Evolutionary conservation across 2,329 filamentous ascomycete genomes (phyloP), one percentile per base, ranked within the genome.

Genomic region (Alternaria sp.): DNA sequence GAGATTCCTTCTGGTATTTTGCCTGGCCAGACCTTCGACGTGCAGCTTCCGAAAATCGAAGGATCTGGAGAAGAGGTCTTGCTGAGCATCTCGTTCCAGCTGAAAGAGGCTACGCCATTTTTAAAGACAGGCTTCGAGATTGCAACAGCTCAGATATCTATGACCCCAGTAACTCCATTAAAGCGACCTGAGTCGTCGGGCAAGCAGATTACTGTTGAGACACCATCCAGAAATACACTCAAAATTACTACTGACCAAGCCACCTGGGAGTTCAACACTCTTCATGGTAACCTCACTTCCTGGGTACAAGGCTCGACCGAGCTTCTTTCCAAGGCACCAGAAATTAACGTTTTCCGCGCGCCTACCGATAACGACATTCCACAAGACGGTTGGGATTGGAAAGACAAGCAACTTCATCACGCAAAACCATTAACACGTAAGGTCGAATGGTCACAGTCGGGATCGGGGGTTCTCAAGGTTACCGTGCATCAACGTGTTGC

Each of bases 321-420:
- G 29, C 42, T 76, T 10, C 69, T 77, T 33, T 58, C 68, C 28
- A 64, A 66, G 44, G 66, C 74, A 67, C 75, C 80, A 0, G 70
- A 73, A 8, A 80, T 84, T 1, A 78, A 80, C 5, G 85, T 90
- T 75, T 90, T 86, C 82, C 85, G 88, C 4, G 85, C 88, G 0
- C 82, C 83, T 13, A 90, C 87, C 0, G 86, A 90, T 72, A 90
- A 90, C 66, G 88, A 90, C 67, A 77, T 79, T 0, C 81, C 84
- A 0, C 69, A 75, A 14, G 83, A 85, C 10, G 80, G 84, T 3
- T 81, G 80, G 5, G 85, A 88, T 63, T 90, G 88, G 87, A 77
- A 81, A 42, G 71, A 76, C 51, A 70, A 68, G 26, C 61, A 65
- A 7, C 62, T 76, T 1, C 68, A 70, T 21, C 70, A 72, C 10